Evolutionary conservation across 1,284 basidiomycete genomes (phyloP), one percentile per base, ranked within the genome.

Genomic region (Moesziomyces sp.): DNA sequence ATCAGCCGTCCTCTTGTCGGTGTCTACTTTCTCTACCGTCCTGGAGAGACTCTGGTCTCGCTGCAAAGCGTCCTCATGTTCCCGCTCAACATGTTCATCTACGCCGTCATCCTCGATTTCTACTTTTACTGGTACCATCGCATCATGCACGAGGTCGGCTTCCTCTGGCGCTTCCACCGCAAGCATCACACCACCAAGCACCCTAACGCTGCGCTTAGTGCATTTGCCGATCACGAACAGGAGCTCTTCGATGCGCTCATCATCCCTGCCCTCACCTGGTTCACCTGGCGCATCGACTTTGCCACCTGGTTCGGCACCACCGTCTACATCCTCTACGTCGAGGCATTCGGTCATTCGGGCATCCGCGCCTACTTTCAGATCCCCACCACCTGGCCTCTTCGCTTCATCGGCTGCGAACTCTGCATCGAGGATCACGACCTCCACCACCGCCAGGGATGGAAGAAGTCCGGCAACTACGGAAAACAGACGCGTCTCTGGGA

Each of bases 401-500:
- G 64, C 16, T 64, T 59, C n/a, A 24, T 82, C 14, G 68, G 55
- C 4, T 51, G 62, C 42, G 83, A 83, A 10, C 46, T 84, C 28
- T 62, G 67, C 33, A 21, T 81, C 0, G 83, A 84, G 52, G 83
- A 84, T 51, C 81, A 84, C 52, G 82, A 84, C 49, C 55, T 83
- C 19, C 83, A 85, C 52, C 83, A 84, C 54, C 58, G 82, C 16
- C 63, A 71, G 16, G 83, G 83, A 0, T 82, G 66, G 81, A 78
- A 57, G 38, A 67, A 61, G 60, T 60, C 54, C 8, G 64, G 66
- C 19, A 80, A 80, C 56, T 83, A 79, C 54, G 83, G 81, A 7
- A 83, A 84, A 38, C 81, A 85, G 58, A 78, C 79, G 0, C 50
- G 77, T 3, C 21, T 83, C 9, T 84, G 80, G 79, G 82, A 83